Evolutionary conservation across 1,139 yeast genomes (phyloP), one percentile per base, ranked within the genome.

Genomic region (Waltiozyma sp.): DNA sequence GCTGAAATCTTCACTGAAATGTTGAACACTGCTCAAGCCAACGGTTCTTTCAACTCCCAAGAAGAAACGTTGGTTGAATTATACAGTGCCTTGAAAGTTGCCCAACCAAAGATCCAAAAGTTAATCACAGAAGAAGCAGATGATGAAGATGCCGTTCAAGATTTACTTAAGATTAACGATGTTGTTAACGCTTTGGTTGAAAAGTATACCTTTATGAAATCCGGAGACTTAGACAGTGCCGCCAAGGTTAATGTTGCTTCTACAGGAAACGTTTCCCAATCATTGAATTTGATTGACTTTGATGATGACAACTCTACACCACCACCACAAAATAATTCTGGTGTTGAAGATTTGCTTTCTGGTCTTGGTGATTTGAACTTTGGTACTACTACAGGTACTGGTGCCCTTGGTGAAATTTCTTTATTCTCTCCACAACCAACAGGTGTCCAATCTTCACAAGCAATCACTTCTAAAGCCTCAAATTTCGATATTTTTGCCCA

Each of bases 1-100:
- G 86, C 88, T n/a, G 95, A 86, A 52, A 70, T 93, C 45, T 77
- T 91, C 51, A 83, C 83, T 44, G 97, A 91, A 56, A 89, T 91
- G 96, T 70, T 93, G 47, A 67, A 68, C 50, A 71, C 82, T 28
- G 69, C 78, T 45, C 64, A 66, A 28, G 70, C 72, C 19, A 69
- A 73, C 7, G 80, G 79, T 45, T 68, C 72, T 13, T 67, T 75
- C 7, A 80, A 79, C 49, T 69, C 75, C 28, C 63, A 73, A 19
- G 79, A 77, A 60, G 91, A 83, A 52, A 91, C 96, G 3, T 64
- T 85, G 28, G 68, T 73, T 41, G 97, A 91, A 54, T 71, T 93
- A 48, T 86, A 81, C 53, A 73, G 81, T 38, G 72, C 95, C 2
- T 69, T 93, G 50, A 88, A 85, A 61, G 80, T 80, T 42, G 80